Evolutionary conservation across 208 protist species (phyloP).

Genomic region (Tritrichomonas musculus): DNA sequence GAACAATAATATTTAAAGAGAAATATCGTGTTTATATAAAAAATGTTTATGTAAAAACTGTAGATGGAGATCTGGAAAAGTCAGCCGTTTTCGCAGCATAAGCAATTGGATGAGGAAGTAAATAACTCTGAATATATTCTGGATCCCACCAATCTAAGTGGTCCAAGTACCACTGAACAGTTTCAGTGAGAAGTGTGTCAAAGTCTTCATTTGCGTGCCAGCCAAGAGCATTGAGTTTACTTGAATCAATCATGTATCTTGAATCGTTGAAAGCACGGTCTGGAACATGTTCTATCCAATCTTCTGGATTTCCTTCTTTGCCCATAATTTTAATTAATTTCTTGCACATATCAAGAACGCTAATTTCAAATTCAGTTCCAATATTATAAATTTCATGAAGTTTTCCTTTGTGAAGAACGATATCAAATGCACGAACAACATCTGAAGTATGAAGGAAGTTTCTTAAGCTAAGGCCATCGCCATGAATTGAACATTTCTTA

Average conservation of each 20-base stretch:
- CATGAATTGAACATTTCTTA: conserved; percentile 13
- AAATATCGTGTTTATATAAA: too few relatives aligned
- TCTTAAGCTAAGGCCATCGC: background rate
- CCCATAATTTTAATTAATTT: background rate
- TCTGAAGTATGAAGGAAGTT: conserved; percentile 20
- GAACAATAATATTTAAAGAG: too few relatives aligned
- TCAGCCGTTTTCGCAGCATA: background rate
- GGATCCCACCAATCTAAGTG: background rate
- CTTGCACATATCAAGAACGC: background rate
- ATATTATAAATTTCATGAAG: conserved; percentile 33
- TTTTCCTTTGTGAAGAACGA: background rate
- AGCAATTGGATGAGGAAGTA: conserved; percentile 5
- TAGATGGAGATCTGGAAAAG: background rate
- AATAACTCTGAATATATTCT: background rate
- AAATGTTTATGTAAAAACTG: too few relatives aligned
- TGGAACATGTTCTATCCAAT: conserved; percentile 18
- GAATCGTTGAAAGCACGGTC: conserved; percentile 29
- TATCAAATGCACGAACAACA: conserved; percentile 9
- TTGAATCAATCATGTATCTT: conserved; percentile 13
- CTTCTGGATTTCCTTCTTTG: background rate
- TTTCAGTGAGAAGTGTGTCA: background rate
- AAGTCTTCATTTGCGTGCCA: conserved; percentile 28
- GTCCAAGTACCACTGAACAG: conserved; percentile 16
- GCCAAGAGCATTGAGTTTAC: background rate
- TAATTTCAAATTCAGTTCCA: background rate